Evolutionary conservation across 2,329 filamentous ascomycete species (phyloP), one percentile per base, ranked within the genome.

Genomic region (Claviceps pazoutovae): DNA sequence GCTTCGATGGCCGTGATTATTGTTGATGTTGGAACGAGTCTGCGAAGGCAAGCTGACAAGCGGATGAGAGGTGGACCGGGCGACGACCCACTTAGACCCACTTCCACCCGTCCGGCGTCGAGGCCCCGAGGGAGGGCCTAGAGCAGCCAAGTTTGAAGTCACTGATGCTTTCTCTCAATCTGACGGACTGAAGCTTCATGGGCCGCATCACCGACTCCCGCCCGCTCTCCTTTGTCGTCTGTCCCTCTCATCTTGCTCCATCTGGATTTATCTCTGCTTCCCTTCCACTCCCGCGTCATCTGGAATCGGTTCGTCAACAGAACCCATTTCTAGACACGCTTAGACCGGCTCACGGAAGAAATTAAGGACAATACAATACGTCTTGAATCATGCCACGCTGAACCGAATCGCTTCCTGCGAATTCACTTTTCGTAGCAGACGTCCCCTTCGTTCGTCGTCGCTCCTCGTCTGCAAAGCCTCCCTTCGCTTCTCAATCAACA

Each of bases 11-110:
- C 38, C 13, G 30, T 19, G 23, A 41, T 41, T 5, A 57, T 62
- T 67, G 64, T 67, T 66, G 64, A 67, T 57, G 63, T 60, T 62
- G 54, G 46, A 26, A 17, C 2, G 46, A 26, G 14, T 2, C 30
- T 30, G 37, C 46, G 9, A 43, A 13, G 19, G 21, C 17, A 9
- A 30, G 26, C 26, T 30, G 26, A 30, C 8, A 30, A 30, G 39
- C 19, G 17, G 39, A 42, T 19, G 39, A 30, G 8, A 30, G 26
- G 26, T 30, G 26, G 8, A 30, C 26, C 26, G 3, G 26, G 26
- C 26, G 26, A 30, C 26, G 26, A 30, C 26, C 26, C 26, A 30
- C 26, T 30, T 30, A 30, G 8, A 9, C 8, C 26, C 26, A 30
- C 8, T 30, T 30, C 26, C 26, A 30, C 8, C 2, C 26, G 8